Evolutionary conservation across 495 filamentous ascomycete species (phyloP).

Genomic region (Hypoxylon cercidicola): DNA sequence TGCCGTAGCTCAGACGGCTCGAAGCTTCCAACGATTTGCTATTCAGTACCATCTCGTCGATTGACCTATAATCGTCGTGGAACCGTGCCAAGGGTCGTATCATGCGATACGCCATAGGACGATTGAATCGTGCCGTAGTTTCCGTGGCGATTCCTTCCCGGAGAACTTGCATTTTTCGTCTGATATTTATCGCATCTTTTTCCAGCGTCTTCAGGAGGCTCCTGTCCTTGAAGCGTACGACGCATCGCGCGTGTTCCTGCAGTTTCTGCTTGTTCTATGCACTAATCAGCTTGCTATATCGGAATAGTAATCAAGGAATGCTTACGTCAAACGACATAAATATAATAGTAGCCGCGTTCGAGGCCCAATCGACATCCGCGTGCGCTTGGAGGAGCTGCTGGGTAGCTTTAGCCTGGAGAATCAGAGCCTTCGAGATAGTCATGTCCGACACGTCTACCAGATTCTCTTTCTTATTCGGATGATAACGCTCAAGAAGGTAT

Average conservation of each 20-base stretch:
- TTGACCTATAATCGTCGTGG: conserved; percentile 63
- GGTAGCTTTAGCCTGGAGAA: conserved; percentile 17
- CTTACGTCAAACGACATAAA: conserved; percentile 40
- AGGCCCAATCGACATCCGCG: conserved; percentile 19
- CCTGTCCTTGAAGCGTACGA: conserved; percentile 49
- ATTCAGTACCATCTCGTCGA: conserved; percentile 69
- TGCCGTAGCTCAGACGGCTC: conserved; percentile 61
- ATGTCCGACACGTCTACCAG: conserved; percentile 55
- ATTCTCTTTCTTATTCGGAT: conserved; percentile 35
- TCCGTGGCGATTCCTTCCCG: conserved; percentile 36
- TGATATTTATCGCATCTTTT: conserved; percentile 19
- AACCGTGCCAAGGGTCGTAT: conserved; percentile 67
- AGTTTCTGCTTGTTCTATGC: conserved; percentile 51
- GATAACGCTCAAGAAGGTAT: conserved; percentile 59
- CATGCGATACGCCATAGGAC: conserved; percentile 66
- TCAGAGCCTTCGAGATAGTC: conserved; percentile 38
- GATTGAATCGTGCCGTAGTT: conserved; percentile 59
- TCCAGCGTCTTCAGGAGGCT: conserved; percentile 9
- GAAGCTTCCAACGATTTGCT: conserved; percentile 67
- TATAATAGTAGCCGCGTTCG: conserved; percentile 11
- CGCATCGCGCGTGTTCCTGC: conserved; percentile 62
- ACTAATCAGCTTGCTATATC: neutral
- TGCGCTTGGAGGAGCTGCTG: conserved; percentile 38
- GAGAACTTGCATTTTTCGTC: conserved; percentile 32
- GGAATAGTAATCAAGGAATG: neutral